These are phyloP conservation scores for Phytophthora fragariaefolia DNA, from an alignment of 352 stramenopile genomes.

Conservation along the genomic window DNA sequence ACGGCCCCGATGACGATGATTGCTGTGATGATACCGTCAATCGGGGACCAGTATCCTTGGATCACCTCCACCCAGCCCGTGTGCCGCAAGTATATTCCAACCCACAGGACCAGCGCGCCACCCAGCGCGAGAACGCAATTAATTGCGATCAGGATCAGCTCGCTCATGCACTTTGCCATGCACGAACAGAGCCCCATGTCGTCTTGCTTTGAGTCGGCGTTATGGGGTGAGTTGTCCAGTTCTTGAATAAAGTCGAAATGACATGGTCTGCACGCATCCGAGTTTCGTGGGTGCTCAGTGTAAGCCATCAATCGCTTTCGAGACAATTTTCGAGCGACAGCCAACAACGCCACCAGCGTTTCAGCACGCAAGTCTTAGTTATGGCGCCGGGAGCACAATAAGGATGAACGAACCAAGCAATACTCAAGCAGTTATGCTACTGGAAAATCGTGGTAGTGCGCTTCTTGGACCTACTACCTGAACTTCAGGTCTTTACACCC, in stretches of 20 bases:
- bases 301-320: conserved; percentile 22
- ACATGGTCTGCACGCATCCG: conserved; percentile 1
- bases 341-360: conserved; percentile 23
- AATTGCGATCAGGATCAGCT: conserved; percentile 60
- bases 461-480: too few species aligned
- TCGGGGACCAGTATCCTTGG: conserved; percentile 57
- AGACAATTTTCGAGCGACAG: conserved; percentile 1
- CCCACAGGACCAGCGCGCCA: conserved; percentile 61
- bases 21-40: conserved; percentile 50
- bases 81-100: conserved; percentile 48
- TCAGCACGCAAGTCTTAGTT: conserved; percentile 11
- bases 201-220: background rate
- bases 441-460: too few species aligned
- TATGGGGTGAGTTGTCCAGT: background rate
- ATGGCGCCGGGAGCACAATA: too few species aligned
- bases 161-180: conserved; percentile 38
- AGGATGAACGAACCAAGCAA: too few species aligned
- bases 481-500: too few species aligned
- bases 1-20: conserved; percentile 59
- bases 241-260: conserved; percentile 25
- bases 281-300: conserved; percentile 22
- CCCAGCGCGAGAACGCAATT: conserved; percentile 68
- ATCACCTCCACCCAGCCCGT: conserved; percentile 72
- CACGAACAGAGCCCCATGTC: conserved; percentile 40
- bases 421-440: too few species aligned